Conservation (phyloP, 805 yeast genomes). For the Phaffomyces opuntiae region DNA sequence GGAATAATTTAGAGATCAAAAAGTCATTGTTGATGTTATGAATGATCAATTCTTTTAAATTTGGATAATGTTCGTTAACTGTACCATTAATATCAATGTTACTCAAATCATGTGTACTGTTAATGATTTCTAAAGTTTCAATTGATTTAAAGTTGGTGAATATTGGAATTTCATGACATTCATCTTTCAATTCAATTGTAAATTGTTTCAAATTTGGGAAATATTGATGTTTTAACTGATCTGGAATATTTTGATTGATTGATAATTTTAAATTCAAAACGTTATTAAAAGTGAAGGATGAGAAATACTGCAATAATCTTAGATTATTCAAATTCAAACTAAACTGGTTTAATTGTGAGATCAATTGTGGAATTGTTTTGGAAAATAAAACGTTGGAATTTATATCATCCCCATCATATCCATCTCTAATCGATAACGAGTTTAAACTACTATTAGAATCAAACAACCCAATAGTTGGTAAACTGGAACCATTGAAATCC, state of each 20-base stretch:
- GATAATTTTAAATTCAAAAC: no score
- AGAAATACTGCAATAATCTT: neutral
- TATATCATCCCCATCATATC: neutral
- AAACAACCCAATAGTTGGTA: neutral
- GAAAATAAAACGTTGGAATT: neutral
- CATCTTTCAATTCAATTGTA: no score
- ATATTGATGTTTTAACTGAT: neutral
- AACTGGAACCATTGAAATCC: neutral
- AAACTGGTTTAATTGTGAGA: neutral
- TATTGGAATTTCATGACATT: no score
- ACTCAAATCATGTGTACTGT: neutral
- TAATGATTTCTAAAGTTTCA: constrained; percentile 1
- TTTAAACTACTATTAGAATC: no score
- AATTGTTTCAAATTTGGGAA: no score
- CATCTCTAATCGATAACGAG: neutral
- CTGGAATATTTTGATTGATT: neutral
- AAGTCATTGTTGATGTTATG: neutral
- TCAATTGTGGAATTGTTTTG: no score
- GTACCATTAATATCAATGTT: no score
- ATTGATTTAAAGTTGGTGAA: no score
- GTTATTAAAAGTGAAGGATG: neutral
- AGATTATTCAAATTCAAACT: neutral
- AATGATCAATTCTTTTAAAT: neutral
- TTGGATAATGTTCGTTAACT: neutral
- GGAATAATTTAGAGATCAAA: neutral